Conservation (phyloP, 106 monocot genomes). For the Xerophyta viscosa region DNA sequence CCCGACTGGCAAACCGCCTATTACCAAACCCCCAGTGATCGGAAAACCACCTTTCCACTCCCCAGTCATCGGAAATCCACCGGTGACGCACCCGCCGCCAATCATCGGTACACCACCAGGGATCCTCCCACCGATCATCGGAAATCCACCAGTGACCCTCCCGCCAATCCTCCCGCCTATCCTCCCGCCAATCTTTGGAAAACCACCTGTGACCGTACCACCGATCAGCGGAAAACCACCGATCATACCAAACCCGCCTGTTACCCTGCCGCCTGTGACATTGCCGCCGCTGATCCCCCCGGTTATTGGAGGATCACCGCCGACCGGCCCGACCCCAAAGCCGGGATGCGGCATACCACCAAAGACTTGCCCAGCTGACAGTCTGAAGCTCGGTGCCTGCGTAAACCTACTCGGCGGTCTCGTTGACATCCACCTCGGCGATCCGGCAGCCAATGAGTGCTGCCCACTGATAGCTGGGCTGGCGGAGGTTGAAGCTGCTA, state of each 20-base stretch:
- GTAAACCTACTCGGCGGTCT: slow-evolving; percentile 18
- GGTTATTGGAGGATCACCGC: slow-evolving; percentile 1
- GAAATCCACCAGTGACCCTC: neutral
- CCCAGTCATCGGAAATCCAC: too few relatives aligned
- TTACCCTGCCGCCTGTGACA: slow-evolving; percentile 5
- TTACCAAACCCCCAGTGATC: too few relatives aligned
- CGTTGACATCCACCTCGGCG: slow-evolving; percentile 14
- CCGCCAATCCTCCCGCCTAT: neutral
- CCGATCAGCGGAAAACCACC: neutral
- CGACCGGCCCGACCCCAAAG: neutral
- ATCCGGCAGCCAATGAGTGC: slow-evolving; percentile 14
- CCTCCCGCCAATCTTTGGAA: slow-evolving; percentile 6
- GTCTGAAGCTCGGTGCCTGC: slow-evolving; percentile 33
- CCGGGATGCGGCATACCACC: neutral
- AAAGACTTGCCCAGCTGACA: slow-evolving; percentile 25
- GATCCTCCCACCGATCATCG: neutral
- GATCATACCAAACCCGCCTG: slow-evolving; percentile 1
- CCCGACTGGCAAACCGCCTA: too few relatives aligned
- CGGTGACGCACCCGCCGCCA: neutral
- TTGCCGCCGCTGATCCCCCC: slow-evolving; percentile 4
- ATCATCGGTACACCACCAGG: neutral
- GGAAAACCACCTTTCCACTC: too few relatives aligned
- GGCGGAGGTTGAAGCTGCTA: slow-evolving; percentile 14
- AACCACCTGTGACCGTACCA: neutral
- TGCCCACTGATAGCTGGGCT: slow-evolving; percentile 28